These are phyloP conservation scores for Coprinellus aureogranulatus DNA, from an alignment of 768 basidiomycete genomes.

Conservation along the genomic window DNA sequence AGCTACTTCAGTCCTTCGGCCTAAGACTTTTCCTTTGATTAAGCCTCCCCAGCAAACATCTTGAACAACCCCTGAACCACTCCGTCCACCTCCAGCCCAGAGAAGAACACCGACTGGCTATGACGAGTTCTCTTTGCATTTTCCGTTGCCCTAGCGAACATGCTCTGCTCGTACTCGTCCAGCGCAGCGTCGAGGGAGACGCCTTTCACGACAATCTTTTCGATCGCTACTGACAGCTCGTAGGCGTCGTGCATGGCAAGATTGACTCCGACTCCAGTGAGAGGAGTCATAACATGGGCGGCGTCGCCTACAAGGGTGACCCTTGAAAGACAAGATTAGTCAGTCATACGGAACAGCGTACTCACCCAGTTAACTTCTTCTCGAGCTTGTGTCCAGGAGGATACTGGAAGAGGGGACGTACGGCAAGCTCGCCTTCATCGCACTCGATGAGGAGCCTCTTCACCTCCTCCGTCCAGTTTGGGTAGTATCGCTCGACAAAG, in stretches of 20 bases:
- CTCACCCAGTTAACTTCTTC: neutral
- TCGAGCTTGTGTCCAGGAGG: neutral
- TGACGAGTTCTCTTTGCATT: neutral
- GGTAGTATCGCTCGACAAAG: neutral
- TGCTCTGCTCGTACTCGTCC: conserved; percentile 1
- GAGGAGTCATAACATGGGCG: conserved; percentile 27
- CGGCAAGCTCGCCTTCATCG: neutral
- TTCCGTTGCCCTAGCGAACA: neutral
- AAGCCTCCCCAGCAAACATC: neutral
- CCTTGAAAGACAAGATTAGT: neutral
- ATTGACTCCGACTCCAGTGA: conserved; percentile 24
- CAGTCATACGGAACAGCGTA: neutral
- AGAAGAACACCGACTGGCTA: neutral
- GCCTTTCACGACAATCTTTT: neutral
- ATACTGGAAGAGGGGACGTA: conserved; percentile 1
- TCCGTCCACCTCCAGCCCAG: neutral
- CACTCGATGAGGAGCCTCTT: neutral
- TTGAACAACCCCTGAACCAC: neutral
- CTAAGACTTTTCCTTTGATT: neutral
- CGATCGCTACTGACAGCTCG: conserved; percentile 15
- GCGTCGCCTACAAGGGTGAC: conserved; percentile 23
- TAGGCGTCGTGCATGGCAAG: conserved; percentile 21
- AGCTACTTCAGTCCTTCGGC: too few relatives aligned
- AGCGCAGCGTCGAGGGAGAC: neutral
- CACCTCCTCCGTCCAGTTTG: neutral